Evolutionary conservation across 768 basidiomycete genomes (phyloP), one percentile per base, ranked within the genome.

Genomic region (Rhodosporidiobolus sp.): DNA sequence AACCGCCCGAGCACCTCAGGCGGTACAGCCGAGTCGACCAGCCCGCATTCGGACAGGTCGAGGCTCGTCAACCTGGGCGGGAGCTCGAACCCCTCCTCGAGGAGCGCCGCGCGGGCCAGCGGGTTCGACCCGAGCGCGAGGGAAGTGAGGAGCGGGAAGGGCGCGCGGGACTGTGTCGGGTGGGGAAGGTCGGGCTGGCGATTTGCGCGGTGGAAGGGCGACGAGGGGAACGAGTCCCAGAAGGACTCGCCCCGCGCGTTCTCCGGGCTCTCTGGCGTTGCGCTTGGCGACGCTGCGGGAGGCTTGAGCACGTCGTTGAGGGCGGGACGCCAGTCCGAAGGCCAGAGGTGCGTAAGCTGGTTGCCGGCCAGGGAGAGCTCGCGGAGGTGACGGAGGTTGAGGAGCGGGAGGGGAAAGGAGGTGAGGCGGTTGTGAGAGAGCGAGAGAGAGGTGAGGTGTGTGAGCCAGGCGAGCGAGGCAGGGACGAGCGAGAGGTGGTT

Each of bases 321-420:
- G 2, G 53, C 50, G 0, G 3, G 35, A 17, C 50, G 34, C 72
- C 72, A 73, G 34, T 59, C 50, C 20, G 32, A 12, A 35, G 53
- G 52, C 72, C 72, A 73, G n/a, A 73, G 67, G 20, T 26, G 7
- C 8, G 56, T n/a, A 50, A 73, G 53, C 24, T 55, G 12, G 72
- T 69, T 68, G 58, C 20, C 22, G 20, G 72, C 53, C 6, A 73
- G 72, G 45, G 68, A 30, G 32, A 73, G 72, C 20, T 73, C 67
- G 32, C 63, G 63, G 4, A 73, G 67, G 53, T 32, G 35, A 1
- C 46, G 53, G 8, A 73, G 63, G 48, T 64, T 60, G 52, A 69
- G 67, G 17, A 73, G 50, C 30, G 50, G 63, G 16, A 50, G 19
- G 6, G 73, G 73, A 50, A 74, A 70, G 20, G 53, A 1, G 4